These are phyloP conservation scores for Neurospora crassa DNA, from an alignment of 2,329 filamentous ascomycete genomes.

Conservation along the genomic window DNA sequence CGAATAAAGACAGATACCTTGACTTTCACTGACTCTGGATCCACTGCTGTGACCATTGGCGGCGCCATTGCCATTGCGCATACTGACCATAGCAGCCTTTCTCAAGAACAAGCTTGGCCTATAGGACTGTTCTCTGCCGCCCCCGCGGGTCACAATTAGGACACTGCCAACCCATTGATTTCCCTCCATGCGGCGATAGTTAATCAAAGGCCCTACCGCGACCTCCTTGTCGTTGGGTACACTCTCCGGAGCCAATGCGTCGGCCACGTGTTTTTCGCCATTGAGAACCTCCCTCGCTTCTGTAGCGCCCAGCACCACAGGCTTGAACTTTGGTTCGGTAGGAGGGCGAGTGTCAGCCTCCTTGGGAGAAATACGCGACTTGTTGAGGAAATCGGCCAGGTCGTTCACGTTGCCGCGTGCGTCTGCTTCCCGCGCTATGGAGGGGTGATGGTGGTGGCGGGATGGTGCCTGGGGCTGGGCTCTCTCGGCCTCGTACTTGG, in stretches of 20 bases:
- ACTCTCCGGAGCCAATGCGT: not conserved
- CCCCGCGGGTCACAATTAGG: slow-evolving; percentile 69
- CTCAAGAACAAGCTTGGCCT: slow-evolving; percentile 51
- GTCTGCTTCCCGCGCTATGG: slow-evolving; percentile 31
- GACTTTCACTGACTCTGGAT: slow-evolving; percentile 29
- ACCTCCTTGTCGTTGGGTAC: slow-evolving; percentile 45
- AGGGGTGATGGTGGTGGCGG: slow-evolving; percentile 9
- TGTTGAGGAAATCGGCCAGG: slow-evolving; percentile 48
- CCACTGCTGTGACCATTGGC: not conserved
- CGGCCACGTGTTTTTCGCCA: not conserved
- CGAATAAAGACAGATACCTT: slow-evolving; percentile 53
- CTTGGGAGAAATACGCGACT: slow-evolving; percentile 37
- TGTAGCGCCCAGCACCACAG: slow-evolving; percentile 37
- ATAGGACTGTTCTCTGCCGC: slow-evolving; percentile 46
- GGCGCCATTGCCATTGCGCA: slow-evolving; percentile 13
- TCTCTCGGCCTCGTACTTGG: slow-evolving; percentile 32
- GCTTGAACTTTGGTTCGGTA: slow-evolving; percentile 28
- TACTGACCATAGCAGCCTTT: slow-evolving; percentile 21
- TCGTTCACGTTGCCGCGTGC: slow-evolving; percentile 34
- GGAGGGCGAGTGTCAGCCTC: slow-evolving; percentile 16
- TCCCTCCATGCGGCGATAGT: slow-evolving; percentile 65
- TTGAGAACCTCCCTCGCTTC: slow-evolving; percentile 20
- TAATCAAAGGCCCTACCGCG: slow-evolving; percentile 63
- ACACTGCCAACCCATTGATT: slow-evolving; percentile 75
- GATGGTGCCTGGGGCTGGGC: slow-evolving; percentile 11